Conservation (phyloP, 306 rosid species). For the Lablab purpureus region DNA sequence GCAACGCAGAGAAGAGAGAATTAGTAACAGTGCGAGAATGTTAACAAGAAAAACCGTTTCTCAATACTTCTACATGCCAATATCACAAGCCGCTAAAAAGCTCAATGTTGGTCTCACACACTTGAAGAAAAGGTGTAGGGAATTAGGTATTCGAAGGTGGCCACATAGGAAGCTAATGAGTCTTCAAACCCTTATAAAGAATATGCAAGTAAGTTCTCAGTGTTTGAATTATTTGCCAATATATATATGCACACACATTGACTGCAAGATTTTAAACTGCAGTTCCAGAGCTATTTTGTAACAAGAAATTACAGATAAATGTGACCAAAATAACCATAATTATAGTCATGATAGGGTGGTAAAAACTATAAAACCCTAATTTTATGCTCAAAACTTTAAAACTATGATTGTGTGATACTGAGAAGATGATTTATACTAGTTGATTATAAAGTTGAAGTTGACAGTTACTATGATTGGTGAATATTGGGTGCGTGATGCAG, state of each 20-base stretch:
- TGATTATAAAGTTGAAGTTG: not conserved
- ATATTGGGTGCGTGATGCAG: constrained; percentile 39
- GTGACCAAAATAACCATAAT: not conserved
- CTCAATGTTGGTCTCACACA: constrained; percentile 80
- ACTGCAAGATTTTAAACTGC: not conserved
- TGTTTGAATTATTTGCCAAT: not conserved
- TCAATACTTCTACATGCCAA: constrained; percentile 74
- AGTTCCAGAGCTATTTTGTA: no score
- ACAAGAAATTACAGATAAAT: not conserved
- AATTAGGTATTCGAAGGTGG: constrained; percentile 83
- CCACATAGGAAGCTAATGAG: constrained; percentile 87
- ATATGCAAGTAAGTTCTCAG: constrained; percentile 58
- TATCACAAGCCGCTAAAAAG: constrained; percentile 71
- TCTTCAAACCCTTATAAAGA: constrained; percentile 74
- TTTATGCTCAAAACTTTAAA: no score
- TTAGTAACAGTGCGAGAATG: constrained; percentile 40
- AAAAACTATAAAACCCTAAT: no score
- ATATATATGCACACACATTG: not conserved
- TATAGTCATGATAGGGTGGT: no score
- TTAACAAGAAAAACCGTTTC: constrained; percentile 59
- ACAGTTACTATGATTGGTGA: not conserved
- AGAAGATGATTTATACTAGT: not conserved
- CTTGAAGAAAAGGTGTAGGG: constrained; percentile 80
- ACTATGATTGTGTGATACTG: not conserved
- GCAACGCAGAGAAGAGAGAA: constrained; percentile 39